Base-by-base conservation (phyloP, 495 filamentous ascomycete genomes). In the Venustampulla echinocandica region DNA sequence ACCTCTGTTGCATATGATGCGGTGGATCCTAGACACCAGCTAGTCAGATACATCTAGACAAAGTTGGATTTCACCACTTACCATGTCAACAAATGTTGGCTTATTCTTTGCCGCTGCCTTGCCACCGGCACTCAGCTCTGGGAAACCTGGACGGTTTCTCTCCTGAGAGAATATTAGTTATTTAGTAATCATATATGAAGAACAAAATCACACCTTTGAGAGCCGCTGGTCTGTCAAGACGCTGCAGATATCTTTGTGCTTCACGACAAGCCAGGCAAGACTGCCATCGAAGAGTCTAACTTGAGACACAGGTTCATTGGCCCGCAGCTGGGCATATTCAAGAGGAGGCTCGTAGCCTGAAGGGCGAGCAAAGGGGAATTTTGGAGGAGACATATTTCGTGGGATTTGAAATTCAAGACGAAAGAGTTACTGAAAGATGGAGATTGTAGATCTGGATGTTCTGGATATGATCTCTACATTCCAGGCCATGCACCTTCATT, bases 51-150 rank as follows among this genome's bases (percentile, higher is more conserved):
- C 13, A 7, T 7, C 27, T 30, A 7, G 7, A 30, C 27, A 6
- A 30, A 30, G 7, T 7, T 30, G 6, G 6, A 30, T 7, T 30
- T 30, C 13, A 30, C 7, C 13, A 30, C 27, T 30, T 30, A 30
- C 27, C 69, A 71, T 69, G 43, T 73, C 67, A 5, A 73, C 69
- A 46, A 73, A 71, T 4, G 69, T 73, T 3, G 69, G 65, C 43
- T 64, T 61, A 37, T 59, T 63, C 47, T 70, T 64, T 14, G 52
- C 64, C 1, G 68, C 71, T 5, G 49, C 46, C 46, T 69, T 67
- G 1, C 64, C 70, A 17, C 67, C 58, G 1, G 53, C 50, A 34
- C 49, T 47, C 19, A 73, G 57, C 51, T 72, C 66, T 7, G 70
- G 69, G 40, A 71, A 73, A 1, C 70, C 69, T 2, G 66, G 63